phyloP scores from a whole-genome alignment of 306 rosid genomes.

The Quercus gilva region DNA sequence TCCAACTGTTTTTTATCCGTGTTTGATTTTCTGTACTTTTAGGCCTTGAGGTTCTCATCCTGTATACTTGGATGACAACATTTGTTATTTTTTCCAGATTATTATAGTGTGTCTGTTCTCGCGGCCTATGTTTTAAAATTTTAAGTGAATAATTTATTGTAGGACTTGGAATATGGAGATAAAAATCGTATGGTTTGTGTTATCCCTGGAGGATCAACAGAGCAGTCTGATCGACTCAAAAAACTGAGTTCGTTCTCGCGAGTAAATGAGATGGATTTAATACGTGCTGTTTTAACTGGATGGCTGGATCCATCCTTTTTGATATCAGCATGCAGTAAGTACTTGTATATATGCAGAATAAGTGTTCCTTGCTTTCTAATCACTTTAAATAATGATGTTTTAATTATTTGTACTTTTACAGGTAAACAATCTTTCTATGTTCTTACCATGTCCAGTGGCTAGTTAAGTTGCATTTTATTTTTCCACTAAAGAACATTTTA shows the following conservation, averaged over 20 bases:
- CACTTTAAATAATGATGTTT: background rate
- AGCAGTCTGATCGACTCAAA: conserved; percentile 38
- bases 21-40: background rate
- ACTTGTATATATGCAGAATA: background rate
- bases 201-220: conserved; percentile 55
- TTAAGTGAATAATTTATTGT: conserved; percentile 24
- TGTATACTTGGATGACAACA: background rate
- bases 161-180: conserved; percentile 56
- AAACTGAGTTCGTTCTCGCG: conserved; percentile 50
- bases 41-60: background rate
- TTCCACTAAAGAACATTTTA: background rate
- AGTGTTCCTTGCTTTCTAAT: background rate
- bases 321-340: conserved; percentile 69
- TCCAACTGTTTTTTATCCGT: background rate
- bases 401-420: background rate
- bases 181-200: conserved; percentile 55
- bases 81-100: background rate
- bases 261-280: conserved; percentile 59
- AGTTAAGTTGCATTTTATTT: background rate
- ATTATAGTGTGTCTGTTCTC: background rate
- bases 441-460: background rate
- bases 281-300: conserved; percentile 69
- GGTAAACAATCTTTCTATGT: background rate
- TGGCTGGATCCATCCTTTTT: conserved; percentile 61
- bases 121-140: conserved; percentile 6